Evolutionary conservation across 129 eudicot species (phyloP).

Genomic region (Saussurea involucrata): DNA sequence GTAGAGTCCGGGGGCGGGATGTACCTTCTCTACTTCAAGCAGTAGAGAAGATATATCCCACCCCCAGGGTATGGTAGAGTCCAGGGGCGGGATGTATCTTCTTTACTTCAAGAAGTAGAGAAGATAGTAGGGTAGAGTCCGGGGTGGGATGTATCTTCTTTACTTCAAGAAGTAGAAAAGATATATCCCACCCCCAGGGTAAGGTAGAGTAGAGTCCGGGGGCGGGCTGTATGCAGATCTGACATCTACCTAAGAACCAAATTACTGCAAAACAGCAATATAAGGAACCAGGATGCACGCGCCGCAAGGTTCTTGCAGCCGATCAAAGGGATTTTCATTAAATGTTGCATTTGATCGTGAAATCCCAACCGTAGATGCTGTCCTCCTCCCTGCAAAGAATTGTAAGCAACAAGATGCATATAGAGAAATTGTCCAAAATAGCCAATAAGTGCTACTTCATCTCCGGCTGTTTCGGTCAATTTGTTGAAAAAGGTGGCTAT

Average conservation of each 20-base stretch:
- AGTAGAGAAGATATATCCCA: neutral
- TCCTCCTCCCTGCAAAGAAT: slow-evolving; percentile 11
- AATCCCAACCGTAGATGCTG: neutral
- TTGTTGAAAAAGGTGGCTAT: no score
- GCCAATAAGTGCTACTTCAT: neutral
- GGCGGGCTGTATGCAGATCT: no score
- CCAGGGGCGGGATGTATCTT: neutral
- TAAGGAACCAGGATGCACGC: neutral
- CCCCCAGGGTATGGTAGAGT: neutral
- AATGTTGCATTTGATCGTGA: neutral
- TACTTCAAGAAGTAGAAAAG: neutral
- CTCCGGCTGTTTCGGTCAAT: no score
- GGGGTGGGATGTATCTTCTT: neutral
- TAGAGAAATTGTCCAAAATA: neutral
- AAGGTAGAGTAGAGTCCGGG: no score
- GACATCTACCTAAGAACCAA: neutral
- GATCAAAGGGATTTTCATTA: neutral
- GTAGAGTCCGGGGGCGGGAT: neutral
- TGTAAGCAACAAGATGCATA: slow-evolving; percentile 7
- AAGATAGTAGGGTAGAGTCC: neutral
- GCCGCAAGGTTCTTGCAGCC: neutral
- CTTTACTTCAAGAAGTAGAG: no score
- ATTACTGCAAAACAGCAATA: no score
- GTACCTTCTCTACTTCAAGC: neutral
- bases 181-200: no score